phyloP scores from a whole-genome alignment of 169 alveolate genomes.

The Besnoitia besnoiti region DNA sequence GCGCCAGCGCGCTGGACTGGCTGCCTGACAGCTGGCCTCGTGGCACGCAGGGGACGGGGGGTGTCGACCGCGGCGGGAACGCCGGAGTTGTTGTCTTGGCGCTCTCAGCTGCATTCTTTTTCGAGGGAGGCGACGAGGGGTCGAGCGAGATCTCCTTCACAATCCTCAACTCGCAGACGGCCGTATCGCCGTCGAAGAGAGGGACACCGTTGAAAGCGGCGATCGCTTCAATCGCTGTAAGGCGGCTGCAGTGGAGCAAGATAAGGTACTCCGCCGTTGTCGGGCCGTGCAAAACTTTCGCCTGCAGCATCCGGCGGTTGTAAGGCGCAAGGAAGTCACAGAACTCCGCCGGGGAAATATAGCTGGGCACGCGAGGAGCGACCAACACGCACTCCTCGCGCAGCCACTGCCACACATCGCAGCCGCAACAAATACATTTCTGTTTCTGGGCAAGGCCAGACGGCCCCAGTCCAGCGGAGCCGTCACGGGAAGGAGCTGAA shows the following conservation, averaged over 20 bases:
- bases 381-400: constrained; percentile 34
- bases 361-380: constrained; percentile 59
- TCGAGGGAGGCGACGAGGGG: not conserved
- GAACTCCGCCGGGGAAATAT: constrained; percentile 61
- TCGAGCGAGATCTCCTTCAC: not conserved
- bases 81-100: not conserved
- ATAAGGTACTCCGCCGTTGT: constrained; percentile 54
- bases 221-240: constrained; percentile 29
- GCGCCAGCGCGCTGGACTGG: not conserved
- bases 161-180: constrained; percentile 47
- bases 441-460: not conserved
- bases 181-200: constrained; percentile 44
- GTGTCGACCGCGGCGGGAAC: not conserved
- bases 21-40: too few relatives aligned
- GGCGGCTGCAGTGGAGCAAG: constrained; percentile 36
- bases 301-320: constrained; percentile 1
- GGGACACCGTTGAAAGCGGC: not conserved
- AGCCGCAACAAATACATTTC: constrained; percentile 1
- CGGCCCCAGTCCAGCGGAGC: not conserved
- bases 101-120: not conserved
- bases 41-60: too few relatives aligned
- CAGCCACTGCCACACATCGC: constrained; percentile 10
- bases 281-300: constrained; percentile 69
- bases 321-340: constrained; percentile 53
- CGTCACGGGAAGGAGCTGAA: not conserved